Conservation (phyloP, 306 rosid genomes). For the Prosopis cineraria region DNA sequence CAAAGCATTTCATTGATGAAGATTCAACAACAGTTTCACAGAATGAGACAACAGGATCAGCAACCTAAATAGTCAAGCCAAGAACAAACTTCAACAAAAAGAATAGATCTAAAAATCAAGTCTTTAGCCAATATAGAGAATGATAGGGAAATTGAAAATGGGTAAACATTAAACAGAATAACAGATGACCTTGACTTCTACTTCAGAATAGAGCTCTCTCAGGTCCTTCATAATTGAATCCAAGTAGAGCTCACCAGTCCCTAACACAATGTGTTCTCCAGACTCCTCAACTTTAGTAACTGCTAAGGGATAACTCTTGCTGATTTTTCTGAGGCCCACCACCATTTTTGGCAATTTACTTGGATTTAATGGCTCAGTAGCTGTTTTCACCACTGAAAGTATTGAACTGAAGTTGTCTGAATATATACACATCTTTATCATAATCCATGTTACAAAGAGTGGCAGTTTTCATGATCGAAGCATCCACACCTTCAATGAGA, state of each 20-base stretch:
- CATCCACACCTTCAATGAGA: constrained; percentile 98
- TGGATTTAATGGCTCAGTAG: constrained; percentile 96
- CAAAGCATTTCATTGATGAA: constrained; percentile 99
- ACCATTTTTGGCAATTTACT: constrained; percentile 99
- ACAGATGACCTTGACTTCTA: constrained; percentile 86
- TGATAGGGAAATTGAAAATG: not conserved
- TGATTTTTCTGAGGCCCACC: constrained; percentile 96
- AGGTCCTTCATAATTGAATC: constrained; percentile 99
- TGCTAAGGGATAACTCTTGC: constrained; percentile 98
- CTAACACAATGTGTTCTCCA: constrained; percentile 95
- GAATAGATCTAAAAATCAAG: constrained; percentile 20
- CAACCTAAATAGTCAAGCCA: constrained; percentile 64
- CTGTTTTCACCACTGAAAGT: constrained; percentile 97
- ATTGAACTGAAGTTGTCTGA: constrained; percentile 93
- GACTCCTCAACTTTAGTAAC: constrained; percentile 98
- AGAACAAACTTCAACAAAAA: constrained; percentile 33
- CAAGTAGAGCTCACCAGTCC: constrained; percentile 96
- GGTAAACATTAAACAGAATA: too few relatives aligned
- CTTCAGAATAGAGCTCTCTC: constrained; percentile 97
- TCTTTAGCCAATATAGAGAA: constrained; percentile 1
- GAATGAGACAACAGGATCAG: constrained; percentile 97
- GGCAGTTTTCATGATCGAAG: constrained; percentile 99
- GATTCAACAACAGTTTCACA: constrained; percentile 98
- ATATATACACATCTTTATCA: constrained; percentile 90
- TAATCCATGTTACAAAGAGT: constrained; percentile 74